Base-by-base conservation (phyloP, 2,329 filamentous ascomycete species). In the Cordyceps farinosa region DNA sequence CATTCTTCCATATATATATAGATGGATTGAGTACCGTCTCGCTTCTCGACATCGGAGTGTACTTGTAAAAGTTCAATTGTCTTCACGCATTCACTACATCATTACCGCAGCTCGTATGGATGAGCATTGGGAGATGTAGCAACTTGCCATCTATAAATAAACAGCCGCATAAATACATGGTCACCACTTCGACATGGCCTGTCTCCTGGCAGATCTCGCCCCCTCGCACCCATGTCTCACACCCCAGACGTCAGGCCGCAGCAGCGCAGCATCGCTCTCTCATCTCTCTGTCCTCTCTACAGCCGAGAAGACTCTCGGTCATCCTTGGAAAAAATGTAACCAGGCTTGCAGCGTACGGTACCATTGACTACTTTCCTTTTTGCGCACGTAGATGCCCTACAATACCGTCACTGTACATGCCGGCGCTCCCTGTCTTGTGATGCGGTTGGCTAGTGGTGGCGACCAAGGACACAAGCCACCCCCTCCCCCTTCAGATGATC, bases 401-500 rank as follows among this genome's bases (percentile, higher is more conserved):
- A 30, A 29, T 11, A 52, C 29, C 48, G 48, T 52, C 48, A 52
- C 48, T 34, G 17, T 36, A 10, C 45, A 29, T 48, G 45, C 10
- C n/a, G 47, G 11, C n/a, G 48, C 32, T 15, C 32, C 22, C 13
- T 22, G 32, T 52, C 51, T 40, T 40, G 32, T 53, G 51, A 53
- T 32, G 32, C 51, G 9, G 51, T 13, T 40, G 51, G 34, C 51
- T 53, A 50, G 47, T 32, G n/a, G 29, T 27, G 30, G 22, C 48
- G 2, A 50, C 17, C 22, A 36, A 3, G 15, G 8, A 52, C 48
- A 53, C 48, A 53, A n/a, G 51, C 51, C 51, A 53, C 51, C 51
- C 51, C 51, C 51, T 53, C 51, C 51, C 51, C 51, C 51, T 53
- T 53, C 51, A 53, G 51, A 53, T 53, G 51, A 53, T 40, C 51